Evolutionary conservation across 2,329 filamentous ascomycete genomes (phyloP).

Genomic region (Parascedosporium putredinis): DNA sequence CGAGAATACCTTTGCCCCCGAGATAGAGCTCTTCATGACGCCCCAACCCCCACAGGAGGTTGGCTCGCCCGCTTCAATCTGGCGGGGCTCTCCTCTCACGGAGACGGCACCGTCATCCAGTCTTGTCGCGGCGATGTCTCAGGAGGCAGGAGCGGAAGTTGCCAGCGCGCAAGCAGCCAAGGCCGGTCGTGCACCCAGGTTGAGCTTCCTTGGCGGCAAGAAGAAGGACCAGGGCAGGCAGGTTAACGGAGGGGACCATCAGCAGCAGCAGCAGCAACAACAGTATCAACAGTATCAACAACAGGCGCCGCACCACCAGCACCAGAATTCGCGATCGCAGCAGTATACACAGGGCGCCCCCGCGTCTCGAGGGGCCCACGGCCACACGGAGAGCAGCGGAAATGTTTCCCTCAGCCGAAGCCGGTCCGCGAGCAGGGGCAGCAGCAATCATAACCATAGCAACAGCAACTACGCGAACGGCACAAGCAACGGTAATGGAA

Average conservation of each 20-base stretch:
- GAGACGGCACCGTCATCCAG: constrained; percentile 24
- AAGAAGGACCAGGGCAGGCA: constrained; percentile 29
- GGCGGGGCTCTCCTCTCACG: constrained; percentile 37
- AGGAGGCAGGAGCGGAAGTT: constrained; percentile 24
- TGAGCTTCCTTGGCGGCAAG: constrained; percentile 47
- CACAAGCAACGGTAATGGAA: no score
- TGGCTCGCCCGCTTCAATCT: constrained; percentile 33
- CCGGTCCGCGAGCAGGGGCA: neutral
- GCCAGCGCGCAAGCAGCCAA: constrained; percentile 27
- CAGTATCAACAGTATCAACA: neutral
- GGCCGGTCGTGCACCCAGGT: constrained; percentile 35
- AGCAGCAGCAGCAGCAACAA: constrained; percentile 12
- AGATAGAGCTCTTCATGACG: constrained; percentile 46
- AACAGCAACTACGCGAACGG: constrained; percentile 3
- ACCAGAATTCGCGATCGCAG: neutral
- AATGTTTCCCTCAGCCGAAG: neutral
- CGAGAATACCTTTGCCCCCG: constrained; percentile 51
- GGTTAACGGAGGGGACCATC: constrained; percentile 19
- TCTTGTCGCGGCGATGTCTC: constrained; percentile 22
- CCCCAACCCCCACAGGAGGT: constrained; percentile 19
- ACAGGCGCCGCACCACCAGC: constrained; percentile 11
- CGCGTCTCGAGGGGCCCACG: neutral
- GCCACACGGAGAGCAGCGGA: neutral
- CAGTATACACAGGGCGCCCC: neutral
- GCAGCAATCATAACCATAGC: neutral